Base-by-base conservation (phyloP, 2,329 filamentous ascomycete genomes). In the Colletotrichum tropicicola region DNA sequence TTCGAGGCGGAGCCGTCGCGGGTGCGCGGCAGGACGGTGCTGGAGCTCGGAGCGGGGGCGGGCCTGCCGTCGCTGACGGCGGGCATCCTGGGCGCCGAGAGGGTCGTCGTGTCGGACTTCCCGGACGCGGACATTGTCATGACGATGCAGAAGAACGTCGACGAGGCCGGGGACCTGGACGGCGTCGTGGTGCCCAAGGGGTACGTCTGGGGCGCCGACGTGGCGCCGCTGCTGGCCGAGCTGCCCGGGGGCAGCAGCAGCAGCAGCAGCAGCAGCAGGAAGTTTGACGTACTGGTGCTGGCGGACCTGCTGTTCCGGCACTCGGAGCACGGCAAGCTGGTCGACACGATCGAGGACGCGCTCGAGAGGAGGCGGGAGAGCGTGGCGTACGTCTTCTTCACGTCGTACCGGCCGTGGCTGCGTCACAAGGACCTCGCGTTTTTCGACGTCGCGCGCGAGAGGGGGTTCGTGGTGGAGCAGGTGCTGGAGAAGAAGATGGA, bases 221-320 rank as follows among this genome's bases (percentile, higher is more conserved):
- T 88, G 1, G 77, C 79, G 27, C 80, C 83, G 4, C 74, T 97
- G 23, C 80, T 91, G 12, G 80, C 80, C 6, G 82, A 89, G 67
- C 77, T 95, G 2, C 79, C 82, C 23, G 64, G 68, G 69, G 68
- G 43, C 70, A 7, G 13, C 37, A 67, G 17, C 60, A 69, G 8
- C 12, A 15, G 12, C 7, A n/a, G 43, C 70, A 7, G 13, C 37
- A 67, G 17, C 60, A 69, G 8, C 12, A 15, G 12, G 3, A 82
- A 81, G 0, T 98, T 97, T 73, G 93, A 98, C 75, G 83, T 97
- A 5, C 77, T 98, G 25, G 90, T 98, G 61, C 85, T 98, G 44
- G 94, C 94, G 4, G 95, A 98, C 76, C 84, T 98, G 52, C 85
- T 98, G 4, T 98, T 98, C 80, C 92, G 96, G 65, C 94, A 98